These are phyloP conservation scores for Neurospora sp. DNA, from an alignment of 495 filamentous ascomycete species.

Conservation along the genomic window DNA sequence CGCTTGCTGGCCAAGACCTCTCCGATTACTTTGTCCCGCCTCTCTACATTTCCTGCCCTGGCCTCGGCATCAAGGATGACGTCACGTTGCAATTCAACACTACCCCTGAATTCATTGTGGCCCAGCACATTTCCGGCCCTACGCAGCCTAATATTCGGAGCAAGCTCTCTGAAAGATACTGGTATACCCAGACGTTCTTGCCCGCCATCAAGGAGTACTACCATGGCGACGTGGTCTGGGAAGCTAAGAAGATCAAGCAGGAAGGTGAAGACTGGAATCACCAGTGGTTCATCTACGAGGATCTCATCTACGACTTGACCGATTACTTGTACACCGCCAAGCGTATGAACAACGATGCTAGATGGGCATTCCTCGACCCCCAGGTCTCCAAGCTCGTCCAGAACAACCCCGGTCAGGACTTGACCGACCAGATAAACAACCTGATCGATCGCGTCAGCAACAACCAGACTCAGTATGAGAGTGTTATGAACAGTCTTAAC, in stretches of 20 bases:
- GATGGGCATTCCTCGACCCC: constrained; percentile 59
- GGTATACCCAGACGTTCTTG: constrained; percentile 67
- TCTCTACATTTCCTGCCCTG: constrained; percentile 60
- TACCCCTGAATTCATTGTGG: constrained; percentile 35
- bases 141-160: constrained; percentile 41
- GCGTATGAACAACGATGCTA: constrained; percentile 24
- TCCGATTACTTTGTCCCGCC: constrained; percentile 80
- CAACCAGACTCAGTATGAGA: constrained; percentile 26
- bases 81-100: constrained; percentile 52
- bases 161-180: constrained; percentile 50
- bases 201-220: constrained; percentile 76
- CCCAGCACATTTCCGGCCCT: constrained; percentile 60
- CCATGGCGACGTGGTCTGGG: constrained; percentile 74
- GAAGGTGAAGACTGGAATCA: constrained; percentile 57
- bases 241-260: constrained; percentile 40
- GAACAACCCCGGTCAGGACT: constrained; percentile 66
- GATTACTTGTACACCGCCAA: constrained; percentile 77
- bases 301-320: constrained; percentile 76
- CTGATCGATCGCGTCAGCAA: constrained; percentile 23
- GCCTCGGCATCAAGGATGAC: constrained; percentile 46
- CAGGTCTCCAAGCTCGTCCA: constrained; percentile 54
- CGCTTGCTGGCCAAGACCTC: constrained; percentile 65
- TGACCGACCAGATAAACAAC: constrained; percentile 54
- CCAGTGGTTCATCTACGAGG: constrained; percentile 68
- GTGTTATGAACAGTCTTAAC: constrained; percentile 48